Evolutionary conservation across 805 yeast species (phyloP), one percentile per base, ranked within the genome.

Genomic region (Candida boidinii): DNA sequence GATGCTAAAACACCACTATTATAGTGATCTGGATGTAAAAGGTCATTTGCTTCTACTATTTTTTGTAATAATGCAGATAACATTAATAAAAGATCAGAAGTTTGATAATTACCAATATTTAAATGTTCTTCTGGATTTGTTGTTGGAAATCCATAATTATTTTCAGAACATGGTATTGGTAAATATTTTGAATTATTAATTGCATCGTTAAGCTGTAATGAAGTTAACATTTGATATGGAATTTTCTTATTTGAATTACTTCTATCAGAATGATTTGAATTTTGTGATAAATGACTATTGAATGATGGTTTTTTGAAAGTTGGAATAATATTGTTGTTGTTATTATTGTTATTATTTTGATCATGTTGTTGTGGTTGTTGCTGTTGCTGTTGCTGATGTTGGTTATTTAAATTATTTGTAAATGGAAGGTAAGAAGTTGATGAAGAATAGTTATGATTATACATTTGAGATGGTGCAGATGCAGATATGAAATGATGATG

Each of bases 11-110:
- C 40, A 33, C 45, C 54, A 36, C 62, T 59, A 40, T 68, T 68
- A 41, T 72, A 70, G 44, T 74, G 79, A 42, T 75, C 78, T 2
- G 88, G 82, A 47, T 79, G 90, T 23, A 85, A 61, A 31, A 76
- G 66, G 56, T 90, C 98, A 58, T 90, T 92, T 10, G 94, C 87
- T 48, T 83, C 90, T 24, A 90, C 80, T 30, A 92, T 87, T 52
- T 83, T 84, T 42, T 86, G 86, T 34, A 90, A 62, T 33, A 90
- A 64, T 7, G 94, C 79, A 15, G 95, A 75, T 32, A 90, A 67
- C 96, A 92, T 90, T 28, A 76, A 56, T 28, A 92, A 66, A 18
- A 92, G 67, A 41, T 83, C 90, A 37, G 78, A 75, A 2, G 84
- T 86, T 1, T 95, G 88, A 50, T 77, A 84, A 27, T 79, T 80